These are phyloP conservation scores for Irpex lacteus DNA, from an alignment of 1,284 basidiomycete species.

Conservation along the genomic window DNA sequence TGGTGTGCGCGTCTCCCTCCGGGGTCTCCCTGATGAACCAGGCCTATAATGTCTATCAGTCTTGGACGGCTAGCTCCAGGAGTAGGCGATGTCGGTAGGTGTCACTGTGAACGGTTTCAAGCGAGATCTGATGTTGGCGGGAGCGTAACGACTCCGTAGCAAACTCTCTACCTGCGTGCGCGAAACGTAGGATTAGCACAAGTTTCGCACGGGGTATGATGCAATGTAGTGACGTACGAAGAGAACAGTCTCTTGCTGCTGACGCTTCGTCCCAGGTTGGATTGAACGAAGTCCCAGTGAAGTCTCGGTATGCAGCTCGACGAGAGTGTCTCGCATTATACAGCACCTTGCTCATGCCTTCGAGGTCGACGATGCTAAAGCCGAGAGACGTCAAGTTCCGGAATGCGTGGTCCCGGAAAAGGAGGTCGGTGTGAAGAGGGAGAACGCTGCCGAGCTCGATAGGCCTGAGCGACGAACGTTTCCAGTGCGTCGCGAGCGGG, in stretches of 20 bases:
- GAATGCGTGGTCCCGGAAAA: not conserved
- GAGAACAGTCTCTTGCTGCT: not conserved
- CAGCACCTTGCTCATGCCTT: not conserved
- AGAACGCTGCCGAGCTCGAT: too few species aligned
- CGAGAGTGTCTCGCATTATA: not conserved
- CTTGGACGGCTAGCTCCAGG: too few species aligned
- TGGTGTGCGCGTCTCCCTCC: too few species aligned
- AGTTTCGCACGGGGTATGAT: not conserved
- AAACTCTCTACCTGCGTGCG: not conserved
- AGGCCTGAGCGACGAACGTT: too few species aligned
- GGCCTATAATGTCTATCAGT: too few species aligned
- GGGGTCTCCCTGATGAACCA: too few species aligned
- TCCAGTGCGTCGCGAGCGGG: too few species aligned
- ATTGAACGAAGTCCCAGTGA: not conserved
- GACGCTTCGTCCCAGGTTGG: not conserved
- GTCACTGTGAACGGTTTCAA: too few species aligned
- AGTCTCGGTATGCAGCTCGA: not conserved
- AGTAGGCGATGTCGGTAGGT: too few species aligned
- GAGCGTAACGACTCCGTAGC: not conserved
- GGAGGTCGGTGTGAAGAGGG: not conserved
- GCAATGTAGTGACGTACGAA: not conserved
- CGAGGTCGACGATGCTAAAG: not conserved
- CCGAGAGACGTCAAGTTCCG: not conserved
- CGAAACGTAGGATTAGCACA: not conserved
- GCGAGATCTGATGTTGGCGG: too few species aligned